Evolutionary conservation across 2,329 filamentous ascomycete genomes (phyloP), one percentile per base, ranked within the genome.

Genomic region (Xylogone sp.): DNA sequence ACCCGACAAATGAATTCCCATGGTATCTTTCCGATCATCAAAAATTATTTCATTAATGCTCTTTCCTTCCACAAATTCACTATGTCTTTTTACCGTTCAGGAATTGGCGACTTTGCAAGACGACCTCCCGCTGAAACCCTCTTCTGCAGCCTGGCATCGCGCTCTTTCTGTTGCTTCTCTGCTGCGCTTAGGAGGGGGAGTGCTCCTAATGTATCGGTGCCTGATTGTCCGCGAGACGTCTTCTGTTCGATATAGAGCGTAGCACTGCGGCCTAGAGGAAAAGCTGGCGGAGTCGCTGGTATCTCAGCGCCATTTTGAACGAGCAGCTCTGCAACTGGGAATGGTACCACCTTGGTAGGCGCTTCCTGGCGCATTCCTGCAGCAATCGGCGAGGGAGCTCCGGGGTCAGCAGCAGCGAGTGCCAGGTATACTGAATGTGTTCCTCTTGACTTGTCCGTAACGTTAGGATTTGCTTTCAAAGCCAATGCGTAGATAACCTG

Each of bases 251-350:
- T 75, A 62, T 97, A 99, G 29, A 88, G 70, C 63, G 88, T 86
- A 2, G 94, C 93, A 45, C 86, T 86, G 9, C 82, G 77, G 54
- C 90, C 91, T 10, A 99, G 78, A 1, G 91, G 90, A 59, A 97
- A 92, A 0, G 90, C 87, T 1, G 92, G 89, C 54, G 88, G 76
- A 2, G 83, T 75, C 1, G 75, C 66, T 0, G 94, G 93, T 29
- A 97, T 87, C 56, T 96, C 88, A 3, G 92, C 92, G 16, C 94
- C 94, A 64, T 99, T 97, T 62, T 97, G 95, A 13, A 96, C 76
- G 13, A 99, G 78, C 53, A 99, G 74, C 68, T 99, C 94, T 13
- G 94, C 94, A 42, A 97, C 78, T 0, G 94, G 86, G 66, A 99
- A 99, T 0, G 92, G 81, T 8, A 84, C 77, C 2, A 75, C 66